These are phyloP conservation scores for Edaphochlamys debaryana DNA, from an alignment of 139 green algal genomes.

Conservation along the genomic window DNA sequence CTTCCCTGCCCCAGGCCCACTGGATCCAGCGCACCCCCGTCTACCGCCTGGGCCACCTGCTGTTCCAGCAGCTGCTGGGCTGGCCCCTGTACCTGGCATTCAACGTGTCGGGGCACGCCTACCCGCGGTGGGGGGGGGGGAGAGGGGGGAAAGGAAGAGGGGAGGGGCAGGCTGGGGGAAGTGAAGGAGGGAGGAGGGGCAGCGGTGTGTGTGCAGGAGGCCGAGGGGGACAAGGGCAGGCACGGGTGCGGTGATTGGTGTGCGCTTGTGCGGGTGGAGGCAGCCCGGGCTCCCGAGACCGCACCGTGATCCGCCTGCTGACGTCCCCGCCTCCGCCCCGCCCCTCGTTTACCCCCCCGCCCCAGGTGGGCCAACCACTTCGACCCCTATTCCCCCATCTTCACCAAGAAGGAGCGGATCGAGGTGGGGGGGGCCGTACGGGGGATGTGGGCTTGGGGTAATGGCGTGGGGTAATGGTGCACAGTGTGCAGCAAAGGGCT, in stretches of 20 bases:
- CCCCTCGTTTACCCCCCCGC: no score
- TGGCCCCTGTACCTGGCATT: constrained; percentile 89
- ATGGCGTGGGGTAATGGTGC: no score
- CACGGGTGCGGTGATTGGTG: no score
- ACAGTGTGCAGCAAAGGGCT: no score
- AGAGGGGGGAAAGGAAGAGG: neutral
- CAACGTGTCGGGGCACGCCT: constrained; percentile 79
- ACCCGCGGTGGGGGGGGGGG: constrained; percentile 45
- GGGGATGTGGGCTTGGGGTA: no score
- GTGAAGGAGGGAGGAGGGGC: neutral
- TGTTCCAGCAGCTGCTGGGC: constrained; percentile 73
- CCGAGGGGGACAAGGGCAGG: no score
- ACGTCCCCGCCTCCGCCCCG: no score
- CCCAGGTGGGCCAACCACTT: constrained; percentile 85
- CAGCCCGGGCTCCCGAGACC: no score
- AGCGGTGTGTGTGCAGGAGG: no score
- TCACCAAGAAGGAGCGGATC: constrained; percentile 82
- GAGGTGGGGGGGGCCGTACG: constrained; percentile 74
- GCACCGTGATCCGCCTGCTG: no score
- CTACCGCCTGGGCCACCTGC: constrained; percentile 64
- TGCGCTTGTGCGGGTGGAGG: no score
- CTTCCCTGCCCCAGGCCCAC: constrained; percentile 1
- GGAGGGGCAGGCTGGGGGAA: neutral
- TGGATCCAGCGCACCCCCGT: constrained; percentile 28
- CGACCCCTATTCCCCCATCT: constrained; percentile 88